Evolutionary conservation across 805 yeast species (phyloP), one percentile per base, ranked within the genome.

Genomic region (Kluyveromyces aestuarii): DNA sequence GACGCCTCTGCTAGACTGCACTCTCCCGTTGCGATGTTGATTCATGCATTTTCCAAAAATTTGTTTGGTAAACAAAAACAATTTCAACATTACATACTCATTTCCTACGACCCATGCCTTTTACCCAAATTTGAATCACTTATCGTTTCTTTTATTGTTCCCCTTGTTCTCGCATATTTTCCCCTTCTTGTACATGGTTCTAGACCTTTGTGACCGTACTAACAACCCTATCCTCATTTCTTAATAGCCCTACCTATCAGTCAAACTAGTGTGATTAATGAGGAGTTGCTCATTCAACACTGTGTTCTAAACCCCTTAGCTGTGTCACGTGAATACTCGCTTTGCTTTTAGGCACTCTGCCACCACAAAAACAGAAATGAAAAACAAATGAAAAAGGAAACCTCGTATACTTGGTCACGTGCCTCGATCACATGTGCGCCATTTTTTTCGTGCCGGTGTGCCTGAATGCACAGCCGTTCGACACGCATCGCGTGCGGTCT

Each of bases 1-100:
- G 4, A 30, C 35, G 11, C 7, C 35, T 30, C 35, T 30, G 8
- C 35, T 13, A 13, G 35, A 13, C 35, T 30, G 35, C 35, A 30
- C 11, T 30, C 8, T 10, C 8, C 35, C 7, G 35, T 30, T 30
- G 35, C 41, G 27, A 39, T 39, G 41, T 39, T 18, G 41, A 39
- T 39, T 39, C 41, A 39, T 13, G 13, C 27, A 18, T 39, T 30
- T 30, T 39, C 27, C 21, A 27, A 40, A 41, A 41, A 18, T 41
- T 41, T 41, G 44, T 41, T 41, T 41, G 44, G 44, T 41, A 41
- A 41, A 41, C 44, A 41, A 41, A 25, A 41, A 41, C 44, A 41
- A 41, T 19, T n/a, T n/a, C 17, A 13, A n/a, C 35, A 11, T 30
- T 30, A 5, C 14, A 2, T 30, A 13, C 11, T 30, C 35, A 30